Conservation (phyloP, 1,284 basidiomycete species). For the Ustilago vetiveriae region DNA sequence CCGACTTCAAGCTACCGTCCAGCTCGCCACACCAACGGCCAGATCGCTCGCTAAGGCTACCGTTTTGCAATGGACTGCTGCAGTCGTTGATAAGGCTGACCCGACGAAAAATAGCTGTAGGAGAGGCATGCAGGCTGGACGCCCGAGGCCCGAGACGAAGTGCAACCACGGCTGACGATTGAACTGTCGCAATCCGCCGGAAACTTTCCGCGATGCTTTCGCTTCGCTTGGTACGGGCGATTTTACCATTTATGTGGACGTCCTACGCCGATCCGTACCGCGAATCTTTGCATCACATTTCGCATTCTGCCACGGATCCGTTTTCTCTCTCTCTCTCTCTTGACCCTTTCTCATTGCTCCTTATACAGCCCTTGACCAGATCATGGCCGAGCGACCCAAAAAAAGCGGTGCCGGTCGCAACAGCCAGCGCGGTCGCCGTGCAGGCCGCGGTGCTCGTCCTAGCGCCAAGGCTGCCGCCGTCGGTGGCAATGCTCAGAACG, state of each 20-base stretch:
- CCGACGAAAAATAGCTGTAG: not conserved
- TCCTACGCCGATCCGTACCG: not conserved
- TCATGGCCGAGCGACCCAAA: conserved; percentile 62
- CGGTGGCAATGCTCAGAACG: conserved; percentile 53
- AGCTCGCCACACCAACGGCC: too few relatives aligned
- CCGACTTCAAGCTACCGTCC: too few relatives aligned
- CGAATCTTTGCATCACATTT: not conserved
- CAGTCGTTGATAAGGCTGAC: not conserved
- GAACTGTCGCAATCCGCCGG: not conserved
- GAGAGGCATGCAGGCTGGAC: conserved; percentile 3
- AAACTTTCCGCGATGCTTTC: not conserved
- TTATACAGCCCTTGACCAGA: conserved; percentile 62
- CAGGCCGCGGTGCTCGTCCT: conserved; percentile 40
- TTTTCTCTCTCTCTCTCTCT: conserved; percentile 7
- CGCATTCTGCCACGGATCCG: not conserved
- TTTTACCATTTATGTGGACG: not conserved
- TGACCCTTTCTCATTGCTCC: conserved; percentile 4
- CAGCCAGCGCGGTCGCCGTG: conserved; percentile 39
- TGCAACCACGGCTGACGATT: conserved; percentile 10
- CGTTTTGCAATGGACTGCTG: not conserved
- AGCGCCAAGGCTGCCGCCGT: conserved; percentile 63
- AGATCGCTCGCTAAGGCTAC: too few relatives aligned
- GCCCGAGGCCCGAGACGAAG: not conserved
- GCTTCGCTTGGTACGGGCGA: not conserved
- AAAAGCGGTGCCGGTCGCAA: conserved; percentile 38